These are phyloP conservation scores for Sparassis latifolia DNA, from an alignment of 1,284 basidiomycete genomes.

Conservation along the genomic window DNA sequence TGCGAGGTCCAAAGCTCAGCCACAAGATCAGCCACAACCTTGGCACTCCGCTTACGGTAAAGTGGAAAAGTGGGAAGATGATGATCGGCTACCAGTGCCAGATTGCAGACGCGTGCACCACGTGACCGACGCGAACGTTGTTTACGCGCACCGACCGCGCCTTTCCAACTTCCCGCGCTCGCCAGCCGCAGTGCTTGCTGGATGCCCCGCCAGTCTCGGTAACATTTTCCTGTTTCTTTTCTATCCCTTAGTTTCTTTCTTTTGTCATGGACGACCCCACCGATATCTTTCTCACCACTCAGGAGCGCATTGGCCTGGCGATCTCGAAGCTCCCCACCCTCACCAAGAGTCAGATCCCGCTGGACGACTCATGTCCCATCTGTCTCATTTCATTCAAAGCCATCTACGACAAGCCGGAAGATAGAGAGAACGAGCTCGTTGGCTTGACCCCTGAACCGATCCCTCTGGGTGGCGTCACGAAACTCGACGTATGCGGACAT, in stretches of 20 bases:
- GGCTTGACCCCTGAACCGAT: conserved; percentile 10
- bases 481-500: conserved; percentile 53
- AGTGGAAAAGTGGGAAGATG: too few relatives aligned
- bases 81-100: too few relatives aligned
- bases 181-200: not conserved
- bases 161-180: not conserved
- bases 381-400: conserved; percentile 48
- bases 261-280: not conserved
- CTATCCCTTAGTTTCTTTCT: not conserved
- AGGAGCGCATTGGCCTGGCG: conserved; percentile 21
- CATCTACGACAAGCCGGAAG: conserved; percentile 31
- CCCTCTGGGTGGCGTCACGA: conserved; percentile 42
- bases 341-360: conserved; percentile 33
- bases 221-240: not conserved
- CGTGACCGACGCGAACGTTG: conserved; percentile 27
- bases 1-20: too few relatives aligned
- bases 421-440: conserved; percentile 10
- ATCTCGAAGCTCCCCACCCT: conserved; percentile 40
- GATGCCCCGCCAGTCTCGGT: not conserved
- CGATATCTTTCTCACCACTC: conserved; percentile 13
- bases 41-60: too few relatives aligned
- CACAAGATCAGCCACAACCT: too few relatives aligned
- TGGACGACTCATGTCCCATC: conserved; percentile 55
- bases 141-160: conserved; percentile 21
- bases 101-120: conserved; percentile 4